phyloP scores from a whole-genome alignment of 2,329 filamentous ascomycete species.

The Diaporthe amygdali region DNA sequence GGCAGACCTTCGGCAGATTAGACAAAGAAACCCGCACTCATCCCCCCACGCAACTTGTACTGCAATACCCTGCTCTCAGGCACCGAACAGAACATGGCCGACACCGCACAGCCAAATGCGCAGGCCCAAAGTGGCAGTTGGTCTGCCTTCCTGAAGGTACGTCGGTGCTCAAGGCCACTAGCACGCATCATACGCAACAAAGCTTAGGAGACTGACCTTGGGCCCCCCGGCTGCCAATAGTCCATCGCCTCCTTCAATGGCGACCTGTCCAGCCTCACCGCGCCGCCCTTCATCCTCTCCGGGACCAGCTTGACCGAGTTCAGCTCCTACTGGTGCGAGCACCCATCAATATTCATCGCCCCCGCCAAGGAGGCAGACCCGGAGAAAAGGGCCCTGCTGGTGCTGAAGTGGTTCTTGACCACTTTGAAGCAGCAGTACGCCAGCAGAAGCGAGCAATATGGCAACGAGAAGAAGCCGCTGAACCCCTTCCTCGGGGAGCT shows the following conservation, averaged over 20 bases:
- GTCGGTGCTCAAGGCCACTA: not conserved
- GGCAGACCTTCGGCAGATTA: not conserved
- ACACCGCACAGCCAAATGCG: constrained; percentile 31
- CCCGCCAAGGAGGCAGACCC: constrained; percentile 81
- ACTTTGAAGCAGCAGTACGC: constrained; percentile 88
- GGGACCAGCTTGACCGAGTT: constrained; percentile 81
- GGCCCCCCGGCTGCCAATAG: constrained; percentile 37
- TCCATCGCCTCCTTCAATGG: constrained; percentile 84
- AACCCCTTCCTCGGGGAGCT: constrained; percentile 97
- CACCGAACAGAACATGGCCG: constrained; percentile 22
- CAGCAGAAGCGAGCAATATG: constrained; percentile 75
- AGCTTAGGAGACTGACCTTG: not conserved
- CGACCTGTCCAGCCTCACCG: constrained; percentile 80
- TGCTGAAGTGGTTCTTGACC: constrained; percentile 96
- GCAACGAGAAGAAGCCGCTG: constrained; percentile 96
- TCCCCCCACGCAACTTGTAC: not conserved
- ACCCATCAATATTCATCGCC: constrained; percentile 79
- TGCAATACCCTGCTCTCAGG: not conserved
- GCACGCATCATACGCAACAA: not conserved
- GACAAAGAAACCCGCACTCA: not conserved
- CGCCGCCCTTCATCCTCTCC: constrained; percentile 82
- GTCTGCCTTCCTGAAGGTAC: constrained; percentile 58
- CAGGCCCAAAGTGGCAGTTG: constrained; percentile 51
- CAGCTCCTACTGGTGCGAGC: constrained; percentile 83
- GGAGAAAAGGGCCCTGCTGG: constrained; percentile 80